Evolutionary conservation across 139 green algal species (phyloP), one percentile per base, ranked within the genome.

Genomic region (Chlamydomonas asymmetrica): DNA sequence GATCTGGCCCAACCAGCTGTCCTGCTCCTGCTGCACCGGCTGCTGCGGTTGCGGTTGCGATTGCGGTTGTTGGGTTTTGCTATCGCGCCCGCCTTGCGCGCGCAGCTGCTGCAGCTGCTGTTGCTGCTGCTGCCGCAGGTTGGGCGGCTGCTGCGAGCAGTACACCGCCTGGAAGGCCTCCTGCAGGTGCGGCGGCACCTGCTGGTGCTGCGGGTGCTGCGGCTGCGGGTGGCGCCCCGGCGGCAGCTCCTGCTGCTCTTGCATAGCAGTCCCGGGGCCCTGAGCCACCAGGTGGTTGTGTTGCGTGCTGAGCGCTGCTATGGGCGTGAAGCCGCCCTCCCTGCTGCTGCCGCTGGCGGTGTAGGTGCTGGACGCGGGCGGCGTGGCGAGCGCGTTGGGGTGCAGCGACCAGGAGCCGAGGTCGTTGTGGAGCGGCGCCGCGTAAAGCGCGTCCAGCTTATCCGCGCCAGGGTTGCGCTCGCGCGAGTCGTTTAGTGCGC

Each of bases 341-440:
- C 45, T 52, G 45, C 45, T 52, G 45, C 45, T 52, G 45, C 45
- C 45, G 13, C 45, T 52, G 45, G 45, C 45, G 13, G 13, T 16
- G 18, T 10, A 52, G 13, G 13, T 16, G 45, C 13, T 61, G 56
- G 31, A 45, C 56, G 43, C 37, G 20, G n/a, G 54, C 22, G 70
- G 9, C 32, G 59, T 18, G 41, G 61, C 69, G 3, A 77, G 43
- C n/a, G 31, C 71, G n/a, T 77, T 31, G 2, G 71, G 71, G 40
- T 77, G 71, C 71, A 77, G 68, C 1, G 59, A 41, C 71, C 71
- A 77, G 0, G 71, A 77, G 41, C 69, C 71, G 9, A 77, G 34
- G 43, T 77, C 71, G 22, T 50, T 54, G n/a, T 35, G 37, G 38
- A 31, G 13, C 38, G 38, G 27, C 63, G 63, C 27, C 35, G 22